Conservation (phyloP, 1,284 basidiomycete species). For the Jaminaea rosea region DNA sequence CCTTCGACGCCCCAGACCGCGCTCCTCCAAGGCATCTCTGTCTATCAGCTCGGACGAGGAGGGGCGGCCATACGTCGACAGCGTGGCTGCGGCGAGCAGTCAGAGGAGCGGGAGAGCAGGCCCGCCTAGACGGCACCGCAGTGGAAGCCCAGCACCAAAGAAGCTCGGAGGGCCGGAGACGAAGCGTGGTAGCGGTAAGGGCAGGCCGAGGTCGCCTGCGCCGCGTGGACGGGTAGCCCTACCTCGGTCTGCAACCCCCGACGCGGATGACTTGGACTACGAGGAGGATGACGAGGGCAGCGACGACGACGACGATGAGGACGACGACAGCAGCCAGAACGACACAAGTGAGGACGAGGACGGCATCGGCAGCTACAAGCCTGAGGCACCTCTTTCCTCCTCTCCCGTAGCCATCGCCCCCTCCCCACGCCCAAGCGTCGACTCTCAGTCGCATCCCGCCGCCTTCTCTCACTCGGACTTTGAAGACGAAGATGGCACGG, state of each 20-base stretch:
- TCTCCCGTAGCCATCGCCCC: neutral
- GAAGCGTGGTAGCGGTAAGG: neutral
- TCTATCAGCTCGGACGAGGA: neutral
- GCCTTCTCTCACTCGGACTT: neutral
- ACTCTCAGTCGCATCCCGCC: neutral
- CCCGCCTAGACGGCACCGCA: neutral
- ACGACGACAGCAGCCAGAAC: neutral
- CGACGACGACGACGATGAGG: neutral
- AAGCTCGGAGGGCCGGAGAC: too few species aligned
- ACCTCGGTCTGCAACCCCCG: neutral
- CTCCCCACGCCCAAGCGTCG: neutral
- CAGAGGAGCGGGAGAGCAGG: neutral
- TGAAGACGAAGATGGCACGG: too few species aligned
- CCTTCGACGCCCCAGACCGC: neutral
- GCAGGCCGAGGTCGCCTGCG: neutral
- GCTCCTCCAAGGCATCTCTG: too few species aligned
- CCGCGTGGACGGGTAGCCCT: neutral
- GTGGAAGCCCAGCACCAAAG: neutral
- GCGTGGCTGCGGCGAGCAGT: neutral
- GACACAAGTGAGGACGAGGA: neutral
- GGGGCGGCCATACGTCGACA: neutral
- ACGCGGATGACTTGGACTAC: neutral
- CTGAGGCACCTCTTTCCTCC: neutral
- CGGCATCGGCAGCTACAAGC: neutral
- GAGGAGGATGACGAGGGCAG: neutral